Evolutionary conservation across 2,329 filamentous ascomycete species (phyloP), one percentile per base, ranked within the genome.

Genomic region (Penicillium capsulatum): DNA sequence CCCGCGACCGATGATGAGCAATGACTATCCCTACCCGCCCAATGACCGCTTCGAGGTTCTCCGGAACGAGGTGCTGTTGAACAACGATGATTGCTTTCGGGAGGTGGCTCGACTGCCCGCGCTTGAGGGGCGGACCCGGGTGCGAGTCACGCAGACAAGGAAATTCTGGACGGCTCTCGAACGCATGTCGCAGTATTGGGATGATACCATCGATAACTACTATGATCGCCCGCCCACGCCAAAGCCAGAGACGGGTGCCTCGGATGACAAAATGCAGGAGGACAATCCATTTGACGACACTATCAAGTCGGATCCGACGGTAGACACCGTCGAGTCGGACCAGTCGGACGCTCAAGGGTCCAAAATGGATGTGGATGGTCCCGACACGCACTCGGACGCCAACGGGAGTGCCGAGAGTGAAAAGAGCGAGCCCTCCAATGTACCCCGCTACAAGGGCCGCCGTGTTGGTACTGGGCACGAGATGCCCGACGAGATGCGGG

Each of bases 181-280:
- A 48, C 72, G 70, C 24, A 70, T 82, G 70, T 68, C 75, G 11
- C 75, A 77, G 47, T 82, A 80, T 53, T 83, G 79, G 79, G 79
- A 83, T 53, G 68, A 67, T 27, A 78, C 72, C 42, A 55, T 74
- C 33, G 79, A 83, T 49, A 61, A 79, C 19, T 80, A 80, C 55
- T 70, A 70, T 41, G 66, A 70, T 37, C 59, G 62, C 11, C 57
- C 64, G 17, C 53, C 50, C 14, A 54, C 50, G 1, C 55, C 58
- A 8, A 47, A 54, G 32, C 44, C 32, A 8, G 48, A 50, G 54
- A 34, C 7, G 20, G 44, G 45, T 30, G 28, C 49, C 8, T 47
- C 54, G 13, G 42, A 42, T 17, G 53, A 50, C 34, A 40, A 47
- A 17, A 53, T 55, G 42, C 47, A 55, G 31, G 47, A 40, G 22